phyloP scores from a whole-genome alignment of 345 rosid species.

The Brassica carinata region DNA sequence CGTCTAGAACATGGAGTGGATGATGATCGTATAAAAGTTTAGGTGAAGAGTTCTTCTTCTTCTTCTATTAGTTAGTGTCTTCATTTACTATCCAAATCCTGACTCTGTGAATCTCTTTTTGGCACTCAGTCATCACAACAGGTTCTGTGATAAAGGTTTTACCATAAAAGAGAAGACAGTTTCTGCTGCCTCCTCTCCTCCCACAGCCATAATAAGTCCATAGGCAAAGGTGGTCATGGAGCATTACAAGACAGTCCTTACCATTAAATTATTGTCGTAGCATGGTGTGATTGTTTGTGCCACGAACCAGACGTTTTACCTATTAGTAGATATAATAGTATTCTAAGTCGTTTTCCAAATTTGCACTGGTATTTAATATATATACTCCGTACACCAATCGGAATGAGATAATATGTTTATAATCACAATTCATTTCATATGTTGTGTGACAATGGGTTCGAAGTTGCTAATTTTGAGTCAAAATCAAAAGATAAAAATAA shows the following conservation, averaged over 20 bases:
- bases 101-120: background rate
- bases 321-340: background rate
- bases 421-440: background rate
- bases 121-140: background rate
- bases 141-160: conserved; percentile 1
- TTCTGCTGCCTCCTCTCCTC: background rate
- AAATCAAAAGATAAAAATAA: background rate
- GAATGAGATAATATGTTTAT: background rate
- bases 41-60: conserved; percentile 5
- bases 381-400: background rate
- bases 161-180: background rate
- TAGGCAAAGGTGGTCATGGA: background rate
- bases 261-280: background rate
- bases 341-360: background rate
- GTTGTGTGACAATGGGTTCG: background rate
- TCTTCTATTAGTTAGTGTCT: background rate
- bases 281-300: conserved; percentile 14
- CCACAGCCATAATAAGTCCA: background rate
- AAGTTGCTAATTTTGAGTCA: background rate
- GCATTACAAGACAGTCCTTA: conserved; percentile 6
- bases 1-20: background rate
- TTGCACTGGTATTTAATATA: background rate
- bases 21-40: background rate
- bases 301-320: conserved; percentile 6
- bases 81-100: background rate